Percentiles rank a stretch among this genome's conserved stretches.
phyloP scores from a whole-genome alignment of 768 basidiomycete genomes.

The Termitomyces sp. region DNA sequence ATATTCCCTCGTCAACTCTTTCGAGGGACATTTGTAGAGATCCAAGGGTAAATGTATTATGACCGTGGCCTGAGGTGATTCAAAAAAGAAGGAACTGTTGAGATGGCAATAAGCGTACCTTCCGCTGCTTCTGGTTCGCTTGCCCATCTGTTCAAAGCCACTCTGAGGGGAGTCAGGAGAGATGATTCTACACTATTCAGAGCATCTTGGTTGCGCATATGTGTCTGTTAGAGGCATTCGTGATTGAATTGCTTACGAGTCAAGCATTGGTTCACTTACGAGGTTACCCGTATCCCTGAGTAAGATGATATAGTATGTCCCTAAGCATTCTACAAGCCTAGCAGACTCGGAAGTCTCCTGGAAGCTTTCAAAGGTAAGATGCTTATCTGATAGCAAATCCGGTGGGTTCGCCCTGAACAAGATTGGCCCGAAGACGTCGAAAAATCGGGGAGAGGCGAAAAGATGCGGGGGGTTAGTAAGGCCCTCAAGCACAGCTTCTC shows the following conservation, averaged over 20 bases:
- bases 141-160: slow-evolving; percentile 28
- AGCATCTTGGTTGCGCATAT: slow-evolving; percentile 39
- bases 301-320: slow-evolving; percentile 63
- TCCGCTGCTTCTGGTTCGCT: slow-evolving; percentile 14
- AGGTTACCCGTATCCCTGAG: slow-evolving; percentile 50
- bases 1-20: slow-evolving; percentile 36
- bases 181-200: slow-evolving; percentile 37
- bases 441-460: slow-evolving; percentile 50
- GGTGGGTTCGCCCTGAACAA: slow-evolving; percentile 54
- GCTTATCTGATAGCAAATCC: slow-evolving; percentile 35
- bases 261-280: slow-evolving; percentile 24
- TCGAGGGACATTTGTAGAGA: slow-evolving; percentile 45
- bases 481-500: slow-evolving; percentile 57
- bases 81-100: not conserved
- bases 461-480: slow-evolving; percentile 29
- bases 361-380: slow-evolving; percentile 37
- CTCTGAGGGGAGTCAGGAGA: slow-evolving; percentile 39
- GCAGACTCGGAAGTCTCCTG: slow-evolving; percentile 51
- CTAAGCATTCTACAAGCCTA: slow-evolving; percentile 59
- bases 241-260: not conserved
- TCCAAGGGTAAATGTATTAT: slow-evolving; percentile 30
- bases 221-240: slow-evolving; percentile 33
- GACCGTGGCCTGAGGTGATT: slow-evolving; percentile 21
- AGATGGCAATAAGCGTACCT: slow-evolving; percentile 18
- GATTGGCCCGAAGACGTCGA: slow-evolving; percentile 53